These are phyloP conservation scores for Fagus crenata DNA, from an alignment of 306 rosid genomes.

Conservation along the genomic window DNA sequence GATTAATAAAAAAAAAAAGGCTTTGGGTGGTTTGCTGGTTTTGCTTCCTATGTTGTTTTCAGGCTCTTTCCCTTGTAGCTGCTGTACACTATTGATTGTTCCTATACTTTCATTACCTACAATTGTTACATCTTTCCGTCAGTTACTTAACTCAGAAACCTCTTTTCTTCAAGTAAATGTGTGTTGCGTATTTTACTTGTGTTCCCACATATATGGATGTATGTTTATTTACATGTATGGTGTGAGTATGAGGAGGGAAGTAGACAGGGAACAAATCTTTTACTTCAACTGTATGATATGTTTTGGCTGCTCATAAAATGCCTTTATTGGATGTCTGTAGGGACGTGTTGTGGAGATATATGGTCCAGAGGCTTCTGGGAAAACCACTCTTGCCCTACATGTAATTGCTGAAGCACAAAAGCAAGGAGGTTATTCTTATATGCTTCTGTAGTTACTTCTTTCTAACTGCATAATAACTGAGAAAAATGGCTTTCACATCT, in stretches of 20 bases:
- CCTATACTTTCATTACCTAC: not conserved
- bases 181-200: not conserved
- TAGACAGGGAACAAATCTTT: not conserved
- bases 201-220: too few species aligned
- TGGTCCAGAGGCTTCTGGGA: conserved; percentile 96
- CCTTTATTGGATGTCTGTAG: conserved; percentile 41
- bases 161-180: not conserved
- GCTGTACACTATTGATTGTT: not conserved
- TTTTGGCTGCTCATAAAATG: conserved; percentile 25
- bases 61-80: conserved; percentile 5
- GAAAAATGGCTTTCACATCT: not conserved
- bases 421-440: conserved; percentile 68
- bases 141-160: not conserved
- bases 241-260: not conserved
- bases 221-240: too few species aligned
- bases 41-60: conserved; percentile 8
- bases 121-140: not conserved
- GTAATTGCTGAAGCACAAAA: conserved; percentile 94
- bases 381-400: conserved; percentile 84
- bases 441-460: conserved; percentile 4
- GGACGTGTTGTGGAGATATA: conserved; percentile 94
- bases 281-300: conserved; percentile 5
- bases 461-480: conserved; percentile 2
- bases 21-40: conserved; percentile 15
- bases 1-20: not conserved